Evolutionary conservation across 192 early-diverging fungal species (phyloP).

Genomic region (Helicostylum pulchrum): DNA sequence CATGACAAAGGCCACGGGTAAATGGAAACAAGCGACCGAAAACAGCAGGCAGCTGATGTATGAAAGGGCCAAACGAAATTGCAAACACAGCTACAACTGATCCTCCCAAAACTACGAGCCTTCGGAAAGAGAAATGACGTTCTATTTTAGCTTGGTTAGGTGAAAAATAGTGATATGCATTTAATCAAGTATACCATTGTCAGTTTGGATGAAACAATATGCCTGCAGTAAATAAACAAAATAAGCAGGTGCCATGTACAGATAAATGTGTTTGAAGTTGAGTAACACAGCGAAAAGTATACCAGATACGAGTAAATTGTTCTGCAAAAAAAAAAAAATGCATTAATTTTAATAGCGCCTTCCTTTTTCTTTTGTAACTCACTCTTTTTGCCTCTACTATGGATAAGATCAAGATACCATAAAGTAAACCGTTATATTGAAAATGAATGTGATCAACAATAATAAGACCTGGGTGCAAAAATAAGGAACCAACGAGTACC

Average conservation of each 20-base stretch:
- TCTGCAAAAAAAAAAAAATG: conserved; percentile 34
- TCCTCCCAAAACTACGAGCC: conserved; percentile 63
- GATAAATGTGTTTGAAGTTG: conserved; percentile 97
- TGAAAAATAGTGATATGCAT: background rate
- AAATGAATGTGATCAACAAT: conserved; percentile 97
- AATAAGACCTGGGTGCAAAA: conserved; percentile 68
- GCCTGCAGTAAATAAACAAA: conserved; percentile 82
- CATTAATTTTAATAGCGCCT: background rate
- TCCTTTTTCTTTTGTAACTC: background rate
- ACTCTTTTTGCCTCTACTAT: conserved; percentile 70
- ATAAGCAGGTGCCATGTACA: conserved; percentile 89
- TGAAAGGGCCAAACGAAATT: conserved; percentile 82
- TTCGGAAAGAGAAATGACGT: conserved; percentile 25
- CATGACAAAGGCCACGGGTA: conserved; percentile 93
- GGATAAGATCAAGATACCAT: conserved; percentile 82
- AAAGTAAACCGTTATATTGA: conserved; percentile 95
- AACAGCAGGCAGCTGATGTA: conserved; percentile 73
- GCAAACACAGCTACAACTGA: conserved; percentile 68
- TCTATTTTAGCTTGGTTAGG: background rate
- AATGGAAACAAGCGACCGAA: conserved; percentile 88
- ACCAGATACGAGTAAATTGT: conserved; percentile 61
- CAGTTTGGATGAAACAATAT: conserved; percentile 62
- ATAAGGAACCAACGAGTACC: conserved; percentile 55
- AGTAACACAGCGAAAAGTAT: conserved; percentile 81
- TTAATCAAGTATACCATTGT: no score